A percentile compares a stretch with the other conserved stretches of the same genome.
Evolutionary conservation across 2,329 filamentous ascomycete genomes (phyloP).

Genomic region (Nannizziopsis barbatae): DNA sequence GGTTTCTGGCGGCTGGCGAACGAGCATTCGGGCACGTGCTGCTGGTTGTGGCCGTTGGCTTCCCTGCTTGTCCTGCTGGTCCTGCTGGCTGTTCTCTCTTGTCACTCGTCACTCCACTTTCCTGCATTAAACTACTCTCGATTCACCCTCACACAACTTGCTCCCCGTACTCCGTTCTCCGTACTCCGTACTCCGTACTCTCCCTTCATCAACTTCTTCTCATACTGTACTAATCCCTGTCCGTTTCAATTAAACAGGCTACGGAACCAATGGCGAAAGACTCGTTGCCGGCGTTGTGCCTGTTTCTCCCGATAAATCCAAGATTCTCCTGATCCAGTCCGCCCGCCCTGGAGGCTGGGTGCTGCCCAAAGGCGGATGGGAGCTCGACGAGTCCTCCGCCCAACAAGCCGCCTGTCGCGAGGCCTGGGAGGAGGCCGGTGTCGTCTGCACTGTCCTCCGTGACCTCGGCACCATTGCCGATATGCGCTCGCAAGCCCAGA

Average conservation of each 20-base stretch:
- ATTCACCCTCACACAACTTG: no score
- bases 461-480: conserved; percentile 82
- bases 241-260: conserved; percentile 51
- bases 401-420: conserved; percentile 77
- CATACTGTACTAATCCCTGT: background rate
- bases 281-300: conserved; percentile 92
- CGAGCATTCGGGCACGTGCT: background rate
- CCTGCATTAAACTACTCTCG: background rate
- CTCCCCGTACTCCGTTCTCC: no score
- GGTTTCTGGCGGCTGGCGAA: background rate
- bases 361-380: conserved; percentile 94
- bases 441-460: conserved; percentile 69
- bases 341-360: conserved; percentile 89
- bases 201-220: background rate
- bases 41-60: no score
- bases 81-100: no score
- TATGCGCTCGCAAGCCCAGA: conserved; percentile 49
- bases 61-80: background rate
- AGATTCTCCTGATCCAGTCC: conserved; percentile 88
- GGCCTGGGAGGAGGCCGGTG: conserved; percentile 96
- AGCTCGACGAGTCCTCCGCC: conserved; percentile 78
- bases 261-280: conserved; percentile 81
- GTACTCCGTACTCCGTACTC: no score
- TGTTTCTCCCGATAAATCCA: conserved; percentile 70
- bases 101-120: no score